Evolutionary conservation across 495 filamentous ascomycete species (phyloP), one percentile per base, ranked within the genome.

Genomic region (Lophium mytilinum): DNA sequence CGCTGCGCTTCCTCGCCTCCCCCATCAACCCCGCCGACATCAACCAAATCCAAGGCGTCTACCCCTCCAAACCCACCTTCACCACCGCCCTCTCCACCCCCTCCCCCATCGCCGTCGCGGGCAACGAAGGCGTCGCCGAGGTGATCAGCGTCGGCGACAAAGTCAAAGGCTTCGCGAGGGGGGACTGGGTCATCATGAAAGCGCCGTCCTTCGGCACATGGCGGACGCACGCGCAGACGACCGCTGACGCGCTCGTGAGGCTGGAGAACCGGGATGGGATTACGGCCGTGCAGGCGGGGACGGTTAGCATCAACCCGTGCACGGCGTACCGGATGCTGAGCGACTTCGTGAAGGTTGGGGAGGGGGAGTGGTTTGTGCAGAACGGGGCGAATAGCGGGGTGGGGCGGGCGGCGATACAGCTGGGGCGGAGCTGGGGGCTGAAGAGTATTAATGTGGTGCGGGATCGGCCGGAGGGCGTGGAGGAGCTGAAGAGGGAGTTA

Each of bases 11-110:
- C 61, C 86, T 97, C 65, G 85, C 90, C 46, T 83, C 89, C 0
- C 90, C 93, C 47, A 85, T 97, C 66, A 99, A 99, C 79, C 93
- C 93, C 21, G 90, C 93, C 56, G 93, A 99, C 76, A 87, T 99
- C 60, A 98, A 97, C 76, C 83, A 88, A 69, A 85, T 97, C 69
- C 91, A 98, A 75, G 93, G 94, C 49, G 87, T 91, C n/a, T 99
- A 99, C 77, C 90, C 90, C 58, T 80, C 81, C 53, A 86, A 86
- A 64, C 92, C 94, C 0, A 66, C 76, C 36, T 88, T 96, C 71
- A 80, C 81, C 33, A 80, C 78, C 6, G 65, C 78, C 1, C 82
- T 98, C 40, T 87, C 89, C 41, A 96, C 90, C 0, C 37, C 78
- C 41, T 68, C 77, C 6, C 90, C 92, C 5, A 76, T 82, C 45